These are phyloP conservation scores for Pythium grandisporangium DNA, from an alignment of 352 stramenopile genomes.

Conservation along the genomic window DNA sequence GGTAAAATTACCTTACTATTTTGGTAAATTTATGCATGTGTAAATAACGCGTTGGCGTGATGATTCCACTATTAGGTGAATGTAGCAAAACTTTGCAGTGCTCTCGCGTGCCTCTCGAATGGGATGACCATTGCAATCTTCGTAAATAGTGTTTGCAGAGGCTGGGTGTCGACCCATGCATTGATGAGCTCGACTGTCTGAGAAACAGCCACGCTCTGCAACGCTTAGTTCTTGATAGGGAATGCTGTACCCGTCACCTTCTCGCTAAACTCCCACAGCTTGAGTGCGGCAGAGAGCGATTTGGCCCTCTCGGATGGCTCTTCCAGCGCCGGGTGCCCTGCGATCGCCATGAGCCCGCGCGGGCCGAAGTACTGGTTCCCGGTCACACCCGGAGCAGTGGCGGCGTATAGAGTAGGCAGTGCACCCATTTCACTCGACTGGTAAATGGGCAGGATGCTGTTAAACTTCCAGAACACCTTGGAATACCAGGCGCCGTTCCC, in stretches of 20 bases:
- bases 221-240: constrained; percentile 8
- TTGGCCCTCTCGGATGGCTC: constrained; percentile 16
- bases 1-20: too few relatives aligned
- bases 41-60: too few relatives aligned
- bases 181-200: too few relatives aligned
- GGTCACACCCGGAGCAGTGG: constrained; percentile 15
- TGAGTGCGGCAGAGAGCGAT: constrained; percentile 15
- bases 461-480: constrained; percentile 17
- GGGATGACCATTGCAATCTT: constrained; percentile 6
- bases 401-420: constrained; percentile 31
- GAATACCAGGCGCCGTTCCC: constrained; percentile 13
- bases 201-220: too few relatives aligned
- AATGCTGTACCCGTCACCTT: constrained; percentile 19
- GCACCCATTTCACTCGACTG: constrained; percentile 33
- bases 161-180: constrained; percentile 1
- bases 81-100: too few relatives aligned
- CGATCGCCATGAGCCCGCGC: constrained; percentile 11
- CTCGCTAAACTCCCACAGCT: constrained; percentile 35
- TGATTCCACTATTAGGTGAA: too few relatives aligned
- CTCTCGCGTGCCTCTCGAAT: too few relatives aligned
- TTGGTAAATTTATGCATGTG: too few relatives aligned
- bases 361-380: constrained; percentile 24
- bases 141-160: not conserved
- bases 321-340: constrained; percentile 26
- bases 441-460: constrained; percentile 21